Evolutionary conservation across 1,284 basidiomycete genomes (phyloP).

Genomic region (Waitea zeae): DNA sequence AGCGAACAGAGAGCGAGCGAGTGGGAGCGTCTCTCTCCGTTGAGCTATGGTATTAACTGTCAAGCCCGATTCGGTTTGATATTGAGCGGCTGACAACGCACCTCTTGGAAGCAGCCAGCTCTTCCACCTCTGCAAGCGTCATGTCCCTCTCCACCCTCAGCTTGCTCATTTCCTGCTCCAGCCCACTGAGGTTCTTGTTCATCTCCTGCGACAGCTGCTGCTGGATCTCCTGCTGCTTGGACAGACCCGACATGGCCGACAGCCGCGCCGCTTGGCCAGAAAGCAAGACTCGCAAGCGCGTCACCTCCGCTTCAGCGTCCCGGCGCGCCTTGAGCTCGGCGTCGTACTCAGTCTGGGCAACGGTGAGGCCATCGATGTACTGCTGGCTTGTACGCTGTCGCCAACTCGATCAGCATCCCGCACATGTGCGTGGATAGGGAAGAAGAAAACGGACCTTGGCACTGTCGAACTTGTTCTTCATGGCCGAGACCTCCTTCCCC

Average conservation of each 20-base stretch:
- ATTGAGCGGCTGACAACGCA: conserved; percentile 15
- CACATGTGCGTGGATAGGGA: conserved; percentile 2
- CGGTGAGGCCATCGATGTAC: conserved; percentile 81
- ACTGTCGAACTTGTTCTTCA: conserved; percentile 71
- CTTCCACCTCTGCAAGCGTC: conserved; percentile 84
- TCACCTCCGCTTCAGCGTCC: conserved; percentile 86
- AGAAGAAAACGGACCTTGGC: conserved; percentile 49
- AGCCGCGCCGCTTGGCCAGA: conserved; percentile 83
- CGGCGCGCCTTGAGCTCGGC: conserved; percentile 73
- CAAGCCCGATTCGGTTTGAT: conserved; percentile 1
- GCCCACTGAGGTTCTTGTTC: conserved; percentile 52
- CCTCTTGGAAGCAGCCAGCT: conserved; percentile 63
- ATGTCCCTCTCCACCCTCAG: conserved; percentile 84
- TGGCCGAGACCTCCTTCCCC: conserved; percentile 40
- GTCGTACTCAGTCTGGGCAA: conserved; percentile 89
- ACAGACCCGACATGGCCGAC: conserved; percentile 68
- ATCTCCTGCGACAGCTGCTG: conserved; percentile 70
- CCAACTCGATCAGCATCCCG: neutral
- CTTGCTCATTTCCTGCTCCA: conserved; percentile 79
- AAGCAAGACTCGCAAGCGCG: conserved; percentile 66
- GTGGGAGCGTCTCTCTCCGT: neutral
- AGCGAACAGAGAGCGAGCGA: conserved; percentile 59
- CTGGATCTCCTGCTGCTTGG: conserved; percentile 59
- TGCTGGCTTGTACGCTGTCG: conserved; percentile 71
- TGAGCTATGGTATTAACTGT: conserved; percentile 21